Conservation (phyloP, 305 asterid genomes). For the Fraxinus albicans region DNA sequence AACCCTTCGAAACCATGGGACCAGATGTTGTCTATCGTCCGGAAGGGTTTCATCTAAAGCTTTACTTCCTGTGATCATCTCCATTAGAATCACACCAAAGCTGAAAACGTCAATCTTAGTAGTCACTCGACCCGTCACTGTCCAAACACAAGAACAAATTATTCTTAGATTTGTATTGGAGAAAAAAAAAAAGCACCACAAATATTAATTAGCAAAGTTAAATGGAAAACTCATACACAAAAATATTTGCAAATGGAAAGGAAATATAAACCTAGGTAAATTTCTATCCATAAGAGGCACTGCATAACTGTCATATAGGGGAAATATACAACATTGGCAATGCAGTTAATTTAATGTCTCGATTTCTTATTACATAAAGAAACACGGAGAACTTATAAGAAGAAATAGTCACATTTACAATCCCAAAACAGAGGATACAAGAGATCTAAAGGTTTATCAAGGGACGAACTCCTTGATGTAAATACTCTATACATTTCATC, state of each 20-base stretch:
- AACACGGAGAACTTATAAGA: neutral
- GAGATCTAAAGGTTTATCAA: neutral
- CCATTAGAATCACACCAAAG: conserved; percentile 92
- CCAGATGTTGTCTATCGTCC: conserved; percentile 80
- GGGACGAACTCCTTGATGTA: neutral
- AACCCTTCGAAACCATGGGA: conserved; percentile 89
- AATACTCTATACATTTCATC: neutral
- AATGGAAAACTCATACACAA: neutral
- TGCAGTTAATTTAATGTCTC: neutral
- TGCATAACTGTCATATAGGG: neutral
- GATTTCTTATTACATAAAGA: neutral
- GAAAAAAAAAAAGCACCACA: neutral
- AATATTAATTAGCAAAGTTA: neutral
- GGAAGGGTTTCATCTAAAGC: conserved; percentile 72
- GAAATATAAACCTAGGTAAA: neutral
- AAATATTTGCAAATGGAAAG: neutral
- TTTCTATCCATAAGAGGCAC: neutral
- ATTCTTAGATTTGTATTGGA: neutral
- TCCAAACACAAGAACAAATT: conserved; percentile 15
- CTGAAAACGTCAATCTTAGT: conserved; percentile 91
- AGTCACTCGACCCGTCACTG: conserved; percentile 92
- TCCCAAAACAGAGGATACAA: neutral
- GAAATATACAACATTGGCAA: neutral
- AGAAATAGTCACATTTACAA: neutral
- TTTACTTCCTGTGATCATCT: conserved; percentile 81